Percentiles rank a stretch among this genome's conserved stretches.
Conservation (phyloP, 495 filamentous ascomycete genomes). For the Aspergillus bridgeri region DNA sequence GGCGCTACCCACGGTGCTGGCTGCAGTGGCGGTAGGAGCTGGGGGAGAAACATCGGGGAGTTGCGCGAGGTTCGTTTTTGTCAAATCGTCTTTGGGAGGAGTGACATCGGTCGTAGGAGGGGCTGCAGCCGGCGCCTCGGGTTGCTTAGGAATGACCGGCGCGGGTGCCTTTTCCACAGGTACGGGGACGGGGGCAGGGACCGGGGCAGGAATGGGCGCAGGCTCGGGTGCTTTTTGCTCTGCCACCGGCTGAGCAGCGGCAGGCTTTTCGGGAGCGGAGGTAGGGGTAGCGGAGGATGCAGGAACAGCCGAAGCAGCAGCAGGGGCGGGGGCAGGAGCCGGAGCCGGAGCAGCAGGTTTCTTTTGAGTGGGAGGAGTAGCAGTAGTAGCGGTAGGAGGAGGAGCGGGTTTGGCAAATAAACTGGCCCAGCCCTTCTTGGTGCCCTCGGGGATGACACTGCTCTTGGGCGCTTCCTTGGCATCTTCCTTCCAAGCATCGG, state of each 20-base stretch:
- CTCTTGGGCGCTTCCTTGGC: constrained; percentile 29
- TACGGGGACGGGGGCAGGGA: constrained; percentile 25
- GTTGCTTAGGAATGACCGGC: constrained; percentile 20
- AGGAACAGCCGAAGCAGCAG: constrained; percentile 60
- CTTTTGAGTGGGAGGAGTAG: constrained; percentile 34
- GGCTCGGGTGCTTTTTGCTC: constrained; percentile 13
- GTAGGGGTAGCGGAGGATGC: constrained; percentile 66
- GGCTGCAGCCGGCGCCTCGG: constrained; percentile 31
- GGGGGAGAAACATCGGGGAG: constrained; percentile 75
- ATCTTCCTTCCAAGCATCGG: constrained; percentile 30
- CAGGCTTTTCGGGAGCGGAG: constrained; percentile 31
- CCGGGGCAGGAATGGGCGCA: constrained; percentile 13
- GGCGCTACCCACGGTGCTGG: constrained; percentile 86
- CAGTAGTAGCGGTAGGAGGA: constrained; percentile 34
- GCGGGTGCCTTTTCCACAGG: constrained; percentile 27
- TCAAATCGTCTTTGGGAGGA: constrained; percentile 80
- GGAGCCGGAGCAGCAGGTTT: constrained; percentile 32
- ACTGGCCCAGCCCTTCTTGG: constrained; percentile 63
- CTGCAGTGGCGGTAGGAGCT: constrained; percentile 73
- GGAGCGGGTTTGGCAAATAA: constrained; percentile 53
- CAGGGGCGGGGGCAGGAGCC: constrained; percentile 25
- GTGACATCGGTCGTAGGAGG: constrained; percentile 54
- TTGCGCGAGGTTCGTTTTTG: constrained; percentile 86
- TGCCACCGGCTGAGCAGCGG: constrained; percentile 13
- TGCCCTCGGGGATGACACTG: constrained; percentile 42